Evolutionary conservation across 2,329 filamentous ascomycete species (phyloP).

Genomic region (Aspergillus thermomutatus): DNA sequence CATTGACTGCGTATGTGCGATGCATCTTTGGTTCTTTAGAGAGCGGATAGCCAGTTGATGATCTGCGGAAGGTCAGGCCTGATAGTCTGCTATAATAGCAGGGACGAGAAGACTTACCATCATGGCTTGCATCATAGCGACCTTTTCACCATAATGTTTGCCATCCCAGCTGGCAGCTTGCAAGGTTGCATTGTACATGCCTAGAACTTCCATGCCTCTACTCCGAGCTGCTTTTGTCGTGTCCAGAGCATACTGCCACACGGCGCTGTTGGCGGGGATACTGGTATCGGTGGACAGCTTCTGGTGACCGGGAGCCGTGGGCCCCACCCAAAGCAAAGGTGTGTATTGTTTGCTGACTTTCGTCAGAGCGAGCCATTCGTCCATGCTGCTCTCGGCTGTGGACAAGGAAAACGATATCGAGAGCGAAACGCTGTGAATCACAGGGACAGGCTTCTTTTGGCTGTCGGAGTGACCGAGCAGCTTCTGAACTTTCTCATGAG

Average conservation of each 20-base stretch:
- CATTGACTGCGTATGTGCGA: neutral
- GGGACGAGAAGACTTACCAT: conserved; percentile 29
- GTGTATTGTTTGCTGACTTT: conserved; percentile 34
- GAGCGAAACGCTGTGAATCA: conserved; percentile 39
- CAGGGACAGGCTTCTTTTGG: conserved; percentile 37
- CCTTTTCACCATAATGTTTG: conserved; percentile 36
- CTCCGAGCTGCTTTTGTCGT: conserved; percentile 30
- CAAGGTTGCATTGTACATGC: conserved; percentile 44
- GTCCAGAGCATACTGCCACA: conserved; percentile 40
- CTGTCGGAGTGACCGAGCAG: conserved; percentile 26
- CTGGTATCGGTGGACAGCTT: conserved; percentile 25
- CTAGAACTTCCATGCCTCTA: conserved; percentile 39
- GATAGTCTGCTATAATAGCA: neutral
- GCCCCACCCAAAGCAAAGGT: conserved; percentile 44
- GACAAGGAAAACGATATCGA: conserved; percentile 27
- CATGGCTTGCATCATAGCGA: conserved; percentile 44
- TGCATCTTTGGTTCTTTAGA: conserved; percentile 35
- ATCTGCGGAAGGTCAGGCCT: conserved; percentile 7
- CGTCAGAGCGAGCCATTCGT: conserved; percentile 40
- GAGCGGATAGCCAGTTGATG: conserved; percentile 21
- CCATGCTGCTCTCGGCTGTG: conserved; percentile 32
- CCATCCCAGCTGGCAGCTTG: conserved; percentile 41
- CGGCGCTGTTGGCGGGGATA: conserved; percentile 30
- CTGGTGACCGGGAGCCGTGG: conserved; percentile 36
- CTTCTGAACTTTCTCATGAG: conserved; percentile 29